A percentile compares a stretch with the other conserved stretches of the same genome.
These are phyloP conservation scores for Grosmannia serpens DNA, from an alignment of 2,329 filamentous ascomycete species.

Conservation along the genomic window DNA sequence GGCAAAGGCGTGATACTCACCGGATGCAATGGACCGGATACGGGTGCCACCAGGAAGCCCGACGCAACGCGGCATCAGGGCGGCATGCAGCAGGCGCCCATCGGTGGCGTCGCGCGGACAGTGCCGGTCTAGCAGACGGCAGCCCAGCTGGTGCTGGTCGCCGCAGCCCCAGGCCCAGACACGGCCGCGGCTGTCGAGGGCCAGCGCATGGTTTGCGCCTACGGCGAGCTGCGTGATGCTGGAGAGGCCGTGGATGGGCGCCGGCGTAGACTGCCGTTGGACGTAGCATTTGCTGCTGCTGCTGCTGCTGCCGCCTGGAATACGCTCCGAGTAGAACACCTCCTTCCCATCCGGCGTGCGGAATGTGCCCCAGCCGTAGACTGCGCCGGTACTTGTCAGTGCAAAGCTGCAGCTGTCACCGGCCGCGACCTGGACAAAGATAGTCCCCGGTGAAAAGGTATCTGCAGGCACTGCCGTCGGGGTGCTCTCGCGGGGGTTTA, in stretches of 20 bases:
- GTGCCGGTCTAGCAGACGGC: constrained; percentile 13
- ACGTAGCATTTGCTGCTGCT: not conserved
- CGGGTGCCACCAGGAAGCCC: not conserved
- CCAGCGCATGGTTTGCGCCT: constrained; percentile 48
- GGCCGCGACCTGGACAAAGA: constrained; percentile 46
- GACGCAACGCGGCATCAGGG: constrained; percentile 23
- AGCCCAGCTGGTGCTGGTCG: constrained; percentile 54
- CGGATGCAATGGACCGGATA: constrained; percentile 40
- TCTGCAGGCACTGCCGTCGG: constrained; percentile 41
- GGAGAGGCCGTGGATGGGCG: constrained; percentile 37
- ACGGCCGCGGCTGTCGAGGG: constrained; percentile 27
- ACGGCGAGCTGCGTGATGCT: constrained; percentile 36
- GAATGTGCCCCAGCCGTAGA: constrained; percentile 73
- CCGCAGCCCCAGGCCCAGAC: constrained; percentile 54
- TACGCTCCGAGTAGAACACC: not conserved
- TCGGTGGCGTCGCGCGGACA: not conserved
- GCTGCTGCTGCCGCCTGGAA: not conserved
- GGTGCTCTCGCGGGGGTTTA: constrained; percentile 49
- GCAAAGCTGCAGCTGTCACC: constrained; percentile 60
- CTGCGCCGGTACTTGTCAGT: constrained; percentile 57
- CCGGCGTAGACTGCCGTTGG: constrained; percentile 18
- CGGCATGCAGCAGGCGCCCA: not conserved
- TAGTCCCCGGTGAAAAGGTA: constrained; percentile 23
- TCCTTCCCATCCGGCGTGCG: constrained; percentile 1
- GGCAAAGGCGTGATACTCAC: constrained; percentile 53